Evolutionary conservation across 257 asterid genomes (phyloP), one percentile per base, ranked within the genome.

Genomic region (Orobanche coerulescens): DNA sequence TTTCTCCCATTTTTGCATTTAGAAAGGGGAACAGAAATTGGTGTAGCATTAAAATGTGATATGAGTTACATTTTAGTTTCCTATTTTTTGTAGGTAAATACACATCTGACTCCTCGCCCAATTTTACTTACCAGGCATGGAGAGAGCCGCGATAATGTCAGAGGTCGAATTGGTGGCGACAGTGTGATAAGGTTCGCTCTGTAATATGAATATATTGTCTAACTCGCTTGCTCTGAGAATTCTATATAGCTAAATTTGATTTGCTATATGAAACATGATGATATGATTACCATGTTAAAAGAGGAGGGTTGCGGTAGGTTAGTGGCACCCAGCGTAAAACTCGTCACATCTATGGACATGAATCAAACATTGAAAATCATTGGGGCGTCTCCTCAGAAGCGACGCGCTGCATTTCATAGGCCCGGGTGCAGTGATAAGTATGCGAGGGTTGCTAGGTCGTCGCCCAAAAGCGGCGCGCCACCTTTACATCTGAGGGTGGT

Each of bases 151-250:
- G 78, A 84, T 72, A 93, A 93, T 77, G 97, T 93, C 71, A 84
- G 97, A 85, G 94, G 91, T 62, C 88, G 97, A 70, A 93, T 93
- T 68, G 98, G 97, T 25, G 98, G 98, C 66, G 98, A 93, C 78
- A 86, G 95, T 58, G 91, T 76, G 56, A 49, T 88, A 72, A 93
- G 98, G 97, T 93, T 61, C 66, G 63, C 69, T 62, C 44, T 58
- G 62, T 36, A 62, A 18, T 34, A 44, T 23, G 31, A 55, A 39
- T 40, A 61, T 9, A 13, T 56, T 61, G 49, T 53, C 63, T 68
- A 56, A 11, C 52, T 33, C 24, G 25, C 20, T 28, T 19, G 31
- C 60, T 25, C 57, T 53, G 50, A 54, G 40, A 52, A 53, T 23
- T 50, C 43, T 28, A 20, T 18, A 23, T 66, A 5, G 55, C 24